Conservation (phyloP, 1,139 yeast species). For the Yamadazyma membranifaciens region DNA sequence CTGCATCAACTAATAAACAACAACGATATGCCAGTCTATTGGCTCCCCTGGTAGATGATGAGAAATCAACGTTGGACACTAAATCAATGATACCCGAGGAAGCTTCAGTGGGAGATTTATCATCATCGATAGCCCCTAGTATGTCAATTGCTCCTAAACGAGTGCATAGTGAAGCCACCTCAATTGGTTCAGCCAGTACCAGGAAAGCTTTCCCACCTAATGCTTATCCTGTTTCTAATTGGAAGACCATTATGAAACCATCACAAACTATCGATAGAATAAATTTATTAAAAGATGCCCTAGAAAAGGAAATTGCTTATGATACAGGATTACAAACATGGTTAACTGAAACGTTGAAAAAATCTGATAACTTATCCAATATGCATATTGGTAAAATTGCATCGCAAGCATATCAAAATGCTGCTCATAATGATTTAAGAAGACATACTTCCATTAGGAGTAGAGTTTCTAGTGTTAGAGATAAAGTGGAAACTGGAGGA, state of each 20-base stretch:
- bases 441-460: conserved; percentile 44
- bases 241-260: conserved; percentile 44
- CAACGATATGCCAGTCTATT: conserved; percentile 26
- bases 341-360: conserved; percentile 41
- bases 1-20: conserved; percentile 2
- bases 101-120: conserved; percentile 1
- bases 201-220: conserved; percentile 16
- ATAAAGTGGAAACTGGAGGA: conserved; percentile 44
- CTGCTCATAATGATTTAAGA: conserved; percentile 43
- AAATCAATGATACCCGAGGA: conserved; percentile 3
- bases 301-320: conserved; percentile 35
- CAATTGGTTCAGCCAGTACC: conserved; percentile 8
- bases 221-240: conserved; percentile 39
- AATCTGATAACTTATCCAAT: conserved; percentile 30
- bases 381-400: conserved; percentile 48
- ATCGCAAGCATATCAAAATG: conserved; percentile 47
- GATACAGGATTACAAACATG: conserved; percentile 50
- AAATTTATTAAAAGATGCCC: conserved; percentile 38
- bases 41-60: conserved; percentile 14
- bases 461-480: conserved; percentile 43
- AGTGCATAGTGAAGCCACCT: conserved; percentile 10
- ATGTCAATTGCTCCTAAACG: conserved; percentile 9
- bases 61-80: background rate
- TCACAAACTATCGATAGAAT: conserved; percentile 47
- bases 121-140: conserved; percentile 14